These are phyloP conservation scores for Spathaspora hagerdaliae DNA, from an alignment of 805 yeast genomes.

Conservation along the genomic window DNA sequence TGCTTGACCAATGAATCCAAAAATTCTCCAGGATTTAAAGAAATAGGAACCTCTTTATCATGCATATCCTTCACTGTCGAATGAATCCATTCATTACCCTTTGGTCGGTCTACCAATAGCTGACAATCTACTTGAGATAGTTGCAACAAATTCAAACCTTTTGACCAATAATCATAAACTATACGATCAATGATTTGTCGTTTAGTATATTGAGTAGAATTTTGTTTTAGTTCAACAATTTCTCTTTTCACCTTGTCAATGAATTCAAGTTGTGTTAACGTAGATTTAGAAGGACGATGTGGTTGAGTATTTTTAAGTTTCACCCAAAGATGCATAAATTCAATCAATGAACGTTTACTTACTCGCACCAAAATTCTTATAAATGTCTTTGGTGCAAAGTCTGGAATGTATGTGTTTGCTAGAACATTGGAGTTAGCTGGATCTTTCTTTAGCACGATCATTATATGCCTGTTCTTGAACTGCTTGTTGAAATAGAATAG, in stretches of 20 bases:
- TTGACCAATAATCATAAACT: conserved; percentile 48
- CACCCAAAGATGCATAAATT: conserved; percentile 33
- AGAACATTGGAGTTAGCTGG: conserved; percentile 19
- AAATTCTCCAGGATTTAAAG: conserved; percentile 50
- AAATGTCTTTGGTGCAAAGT: conserved; percentile 17
- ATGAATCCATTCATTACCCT: conserved; percentile 42
- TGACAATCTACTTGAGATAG: conserved; percentile 70
- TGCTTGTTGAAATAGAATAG: not conserved
- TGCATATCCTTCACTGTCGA: conserved; percentile 41
- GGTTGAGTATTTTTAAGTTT: conserved; percentile 27
- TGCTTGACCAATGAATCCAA: conserved; percentile 44
- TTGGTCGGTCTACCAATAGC: conserved; percentile 56
- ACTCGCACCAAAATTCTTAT: conserved; percentile 21
- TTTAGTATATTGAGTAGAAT: conserved; percentile 19
- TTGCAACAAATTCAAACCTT: conserved; percentile 61
- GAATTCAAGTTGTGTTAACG: conserved; percentile 16
- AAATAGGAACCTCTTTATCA: conserved; percentile 24
- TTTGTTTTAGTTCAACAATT: conserved; percentile 8
- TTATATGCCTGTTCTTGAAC: not conserved
- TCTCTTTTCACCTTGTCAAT: conserved; percentile 16
- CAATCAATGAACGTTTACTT: conserved; percentile 29
- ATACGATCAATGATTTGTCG: conserved; percentile 39
- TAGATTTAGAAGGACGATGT: conserved; percentile 9
- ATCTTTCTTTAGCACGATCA: not conserved
- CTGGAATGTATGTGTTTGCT: conserved; percentile 38